Evolutionary conservation across 176 grass and related monocot species (phyloP).

Genomic region (Oryza rufipogon): DNA sequence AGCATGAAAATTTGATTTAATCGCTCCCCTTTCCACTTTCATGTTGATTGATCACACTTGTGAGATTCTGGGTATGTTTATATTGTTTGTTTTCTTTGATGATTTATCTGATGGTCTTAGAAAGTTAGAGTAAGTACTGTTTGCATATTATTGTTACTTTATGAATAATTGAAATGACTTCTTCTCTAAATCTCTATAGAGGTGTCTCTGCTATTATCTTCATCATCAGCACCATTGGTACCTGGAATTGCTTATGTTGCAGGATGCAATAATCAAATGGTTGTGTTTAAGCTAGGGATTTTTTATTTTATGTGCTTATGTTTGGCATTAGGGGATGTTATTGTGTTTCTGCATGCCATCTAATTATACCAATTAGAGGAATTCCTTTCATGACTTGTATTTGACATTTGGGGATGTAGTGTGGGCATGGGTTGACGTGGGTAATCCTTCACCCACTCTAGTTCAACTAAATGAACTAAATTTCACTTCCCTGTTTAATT

Average conservation of each 20-base stretch:
- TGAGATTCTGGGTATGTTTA: background rate
- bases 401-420: background rate
- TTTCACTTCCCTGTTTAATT: no score
- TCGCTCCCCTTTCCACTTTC: background rate
- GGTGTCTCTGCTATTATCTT: background rate
- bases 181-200: background rate
- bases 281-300: background rate
- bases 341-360: background rate
- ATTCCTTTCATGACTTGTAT: background rate
- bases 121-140: background rate
- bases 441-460: no score
- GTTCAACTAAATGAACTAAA: no score
- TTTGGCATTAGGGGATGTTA: background rate
- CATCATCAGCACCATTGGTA: background rate
- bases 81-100: background rate
- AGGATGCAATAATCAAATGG: background rate
- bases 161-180: background rate
- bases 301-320: background rate
- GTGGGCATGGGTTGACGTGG: no score
- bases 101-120: background rate
- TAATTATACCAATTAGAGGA: background rate
- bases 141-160: background rate
- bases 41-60: background rate
- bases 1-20: background rate
- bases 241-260: background rate